phyloP scores from a whole-genome alignment of 441 rosid species.

The Corymbia citriodora region DNA sequence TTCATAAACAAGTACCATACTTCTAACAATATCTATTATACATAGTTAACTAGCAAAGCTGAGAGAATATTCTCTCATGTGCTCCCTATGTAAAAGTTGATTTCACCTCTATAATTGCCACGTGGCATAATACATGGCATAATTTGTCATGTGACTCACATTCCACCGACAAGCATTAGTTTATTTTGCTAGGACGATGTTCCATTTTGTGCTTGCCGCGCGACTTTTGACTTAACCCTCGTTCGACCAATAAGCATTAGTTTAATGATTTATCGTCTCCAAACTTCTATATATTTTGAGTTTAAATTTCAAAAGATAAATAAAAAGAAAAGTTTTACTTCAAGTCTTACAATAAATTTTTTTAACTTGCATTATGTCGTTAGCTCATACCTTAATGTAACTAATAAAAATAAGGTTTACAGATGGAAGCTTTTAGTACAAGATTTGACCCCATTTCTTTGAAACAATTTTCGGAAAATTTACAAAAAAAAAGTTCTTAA shows the following conservation, averaged over 20 bases:
- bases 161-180: not conserved
- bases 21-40: not conserved
- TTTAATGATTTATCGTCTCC: not conserved
- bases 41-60: not conserved
- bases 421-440: too few relatives aligned
- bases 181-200: not conserved
- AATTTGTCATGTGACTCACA: not conserved
- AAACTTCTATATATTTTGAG: too few relatives aligned
- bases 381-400: too few relatives aligned
- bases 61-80: not conserved
- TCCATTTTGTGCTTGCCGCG: not conserved
- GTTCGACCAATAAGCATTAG: not conserved
- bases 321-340: too few relatives aligned
- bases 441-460: too few relatives aligned
- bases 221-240: not conserved
- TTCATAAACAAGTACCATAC: not conserved
- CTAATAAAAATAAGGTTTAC: too few relatives aligned
- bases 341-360: too few relatives aligned
- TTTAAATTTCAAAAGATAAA: too few relatives aligned
- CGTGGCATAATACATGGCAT: too few relatives aligned
- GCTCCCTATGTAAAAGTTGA: not conserved
- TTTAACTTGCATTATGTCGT: too few relatives aligned
- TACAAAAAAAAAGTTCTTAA: too few relatives aligned
- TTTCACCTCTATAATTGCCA: not conserved
- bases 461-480: rapidly evolving